Percentiles rank a stretch among this genome's conserved stretches.
Conservation (phyloP, 306 rosid species). For the peach (Prunus persica) region Prunus_persica_NCBIv2 NC_034009.1:46189501-46190000, state of each 20-base stretch:
- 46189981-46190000: constrained; percentile 24
- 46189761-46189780: constrained; percentile 54
- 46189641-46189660: too few relatives aligned
- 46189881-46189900: not conserved
- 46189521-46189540: too few relatives aligned
- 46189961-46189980: constrained; percentile 27
- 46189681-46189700: not conserved
- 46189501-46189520: too few relatives aligned
- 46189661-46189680: too few relatives aligned
- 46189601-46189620: too few relatives aligned
- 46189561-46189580: too few relatives aligned
- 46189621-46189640: too few relatives aligned
- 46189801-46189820: constrained; percentile 72
- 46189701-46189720: not conserved
- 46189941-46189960: constrained; percentile 31
- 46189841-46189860: constrained; percentile 36
- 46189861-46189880: not conserved
- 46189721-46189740: not conserved
- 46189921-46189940: not conserved
- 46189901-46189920: not conserved
- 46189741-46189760: constrained; percentile 63
- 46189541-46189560: too few relatives aligned
- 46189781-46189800: constrained; percentile 65
- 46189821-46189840: constrained; percentile 51
- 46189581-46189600: too few relatives aligned